Evolutionary conservation across 805 yeast species (phyloP), one percentile per base, ranked within the genome.

Genomic region (Geotrichum ghanense): DNA sequence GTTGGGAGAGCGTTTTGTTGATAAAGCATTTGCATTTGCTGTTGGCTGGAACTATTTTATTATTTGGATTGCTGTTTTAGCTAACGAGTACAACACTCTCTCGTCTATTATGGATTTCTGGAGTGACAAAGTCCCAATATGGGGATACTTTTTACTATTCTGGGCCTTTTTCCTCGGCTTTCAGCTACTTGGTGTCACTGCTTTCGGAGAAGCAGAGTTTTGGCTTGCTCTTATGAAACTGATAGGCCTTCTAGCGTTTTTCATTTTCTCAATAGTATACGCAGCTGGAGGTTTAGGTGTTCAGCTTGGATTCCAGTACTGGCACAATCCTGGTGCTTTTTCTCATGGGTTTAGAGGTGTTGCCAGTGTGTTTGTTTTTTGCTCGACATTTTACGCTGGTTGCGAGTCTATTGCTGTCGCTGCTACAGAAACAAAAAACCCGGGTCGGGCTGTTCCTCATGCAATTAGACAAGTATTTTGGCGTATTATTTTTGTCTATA

Each of bases 181-280:
- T 50, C 78, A 76, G 57, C 64, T 74, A 41, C 65, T 74, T 35
- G 79, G 77, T 37, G 79, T 76, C 4, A 62, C 64, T 42, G 71
- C 76, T 26, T 76, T 74, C 53, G 83, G 83, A 41, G 83, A 78
- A 62, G 76, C 80, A 6, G 83, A 78, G 61, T 78, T 76, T 55
- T 68, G 75, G 65, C 68, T 78, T 45, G 79, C 81, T 2, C 53
- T 73, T 46, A 59, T 78, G 57, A 80, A 80, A 57, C 70, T 76
- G 3, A 57, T 78, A 1, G 75, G 85, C 16, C 71, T 79, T 35
- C 50, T 74, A 9, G 77, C 78, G 4, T 78, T 75, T 56, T 76
- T 77, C 61, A 69, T 78, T 25, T 63, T 78, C 48, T 69, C 79
- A 48, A 64, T 76, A 42, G 66, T 78, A 14, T 78, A 73, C 39